Base-by-base conservation (phyloP, 2,329 filamentous ascomycete species). In the Ascochyta fabae region DNA sequence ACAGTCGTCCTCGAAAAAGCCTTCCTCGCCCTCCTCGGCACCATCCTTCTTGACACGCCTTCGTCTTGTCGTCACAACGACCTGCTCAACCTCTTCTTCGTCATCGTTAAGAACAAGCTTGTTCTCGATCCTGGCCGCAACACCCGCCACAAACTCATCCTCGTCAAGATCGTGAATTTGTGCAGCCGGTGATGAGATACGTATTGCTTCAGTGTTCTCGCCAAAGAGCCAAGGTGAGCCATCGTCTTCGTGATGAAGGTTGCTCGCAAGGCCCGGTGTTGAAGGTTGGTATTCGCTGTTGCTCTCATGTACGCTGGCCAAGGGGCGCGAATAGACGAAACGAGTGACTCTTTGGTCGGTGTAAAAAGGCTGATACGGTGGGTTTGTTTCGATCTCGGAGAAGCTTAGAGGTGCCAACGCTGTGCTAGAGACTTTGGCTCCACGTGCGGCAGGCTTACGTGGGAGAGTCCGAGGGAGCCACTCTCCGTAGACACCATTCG, bases 331-430 rank as follows among this genome's bases (percentile, higher is more conserved):
- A 69, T 88, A 90, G 38, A 92, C 84, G 63, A 87, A 90, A 26
- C 97, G 80, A n/a, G 83, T 86, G 40, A 98, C 90, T 3, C 94
- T 86, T 50, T 87, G 85, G 69, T 98, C 93, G 0, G 93, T 95
- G 73, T 98, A 94, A 79, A 98, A 97, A 1, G 95, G 94, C 68
- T 96, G 93, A 67, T 96, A 98, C 2, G 94, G 92, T 4, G 93
- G 90, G 69, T 94, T 97, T 1, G 94, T 96, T 71, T 99, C 95
- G 62, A 96, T 96, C 79, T 97, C 93, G 6, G 91, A 92, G 85
- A 93, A 72, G 79, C 72, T 75, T 22, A 75, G 58, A 15, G 73
- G 73, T 15, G 89, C 72, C 78, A 90, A 75, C 1, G 68, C 56
- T 2, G 61, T 48, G 2, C 38, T 55, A 6, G 47, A 26, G 16